Conservation (phyloP, 306 rosid species). For the Potentilla sterilis region DNA sequence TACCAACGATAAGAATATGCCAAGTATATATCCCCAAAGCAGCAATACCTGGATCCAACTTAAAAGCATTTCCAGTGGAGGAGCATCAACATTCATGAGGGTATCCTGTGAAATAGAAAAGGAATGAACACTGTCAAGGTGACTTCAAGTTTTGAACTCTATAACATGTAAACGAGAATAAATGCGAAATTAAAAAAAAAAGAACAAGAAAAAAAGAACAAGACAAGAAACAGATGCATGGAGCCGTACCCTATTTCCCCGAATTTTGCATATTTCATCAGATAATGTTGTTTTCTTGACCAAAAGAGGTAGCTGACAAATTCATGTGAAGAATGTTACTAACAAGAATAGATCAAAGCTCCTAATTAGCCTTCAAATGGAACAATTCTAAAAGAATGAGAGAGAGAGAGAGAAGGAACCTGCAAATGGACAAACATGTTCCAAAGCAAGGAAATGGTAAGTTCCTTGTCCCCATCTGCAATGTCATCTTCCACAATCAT, state of each 20-base stretch:
- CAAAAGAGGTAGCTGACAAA: slow-evolving; percentile 71
- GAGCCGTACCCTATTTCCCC: slow-evolving; percentile 51
- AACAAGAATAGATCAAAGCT: slow-evolving; percentile 19
- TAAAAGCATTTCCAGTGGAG: slow-evolving; percentile 70
- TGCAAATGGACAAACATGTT: slow-evolving; percentile 83
- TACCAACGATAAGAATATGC: slow-evolving; percentile 8
- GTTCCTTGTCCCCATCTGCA: slow-evolving; percentile 77
- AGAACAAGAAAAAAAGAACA: neutral
- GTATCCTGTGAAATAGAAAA: slow-evolving; percentile 44
- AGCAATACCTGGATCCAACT: slow-evolving; percentile 80
- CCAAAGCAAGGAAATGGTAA: slow-evolving; percentile 79
- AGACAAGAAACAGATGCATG: slow-evolving; percentile 8
- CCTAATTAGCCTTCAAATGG: slow-evolving; percentile 10
- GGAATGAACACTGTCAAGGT: slow-evolving; percentile 12
- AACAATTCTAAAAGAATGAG: slow-evolving; percentile 9
- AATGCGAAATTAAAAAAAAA: neutral
- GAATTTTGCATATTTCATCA: slow-evolving; percentile 73
- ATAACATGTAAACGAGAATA: neutral
- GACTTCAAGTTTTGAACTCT: neutral
- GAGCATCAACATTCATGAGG: slow-evolving; percentile 33
- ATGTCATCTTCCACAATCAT: slow-evolving; percentile 66
- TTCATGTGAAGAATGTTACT: slow-evolving; percentile 11
- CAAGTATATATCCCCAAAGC: neutral
- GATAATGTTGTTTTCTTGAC: slow-evolving; percentile 62
- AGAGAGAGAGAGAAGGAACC: slow-evolving; percentile 36